A percentile compares a stretch with the other conserved stretches of the same genome.
phyloP scores from a whole-genome alignment of 192 early-diverging fungal genomes.

The Geosiphon pyriformis region DNA sequence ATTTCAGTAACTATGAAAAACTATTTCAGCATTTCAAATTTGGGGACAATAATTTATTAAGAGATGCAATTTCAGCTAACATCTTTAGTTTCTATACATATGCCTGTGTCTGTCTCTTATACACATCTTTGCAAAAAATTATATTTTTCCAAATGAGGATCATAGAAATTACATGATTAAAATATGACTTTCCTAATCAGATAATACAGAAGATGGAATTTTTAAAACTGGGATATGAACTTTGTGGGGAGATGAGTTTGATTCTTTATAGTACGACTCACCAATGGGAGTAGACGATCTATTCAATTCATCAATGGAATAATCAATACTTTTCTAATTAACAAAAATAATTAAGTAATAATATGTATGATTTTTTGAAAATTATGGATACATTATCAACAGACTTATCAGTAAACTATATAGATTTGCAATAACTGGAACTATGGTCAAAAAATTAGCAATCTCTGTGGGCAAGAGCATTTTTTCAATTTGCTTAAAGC shows the following conservation, averaged over 20 bases:
- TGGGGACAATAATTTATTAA: no score
- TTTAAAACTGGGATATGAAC: not conserved
- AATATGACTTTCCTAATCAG: no score
- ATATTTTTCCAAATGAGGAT: no score
- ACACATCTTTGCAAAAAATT: no score
- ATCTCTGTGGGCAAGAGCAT: not conserved
- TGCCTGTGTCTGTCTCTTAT: no score
- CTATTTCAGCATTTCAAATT: no score
- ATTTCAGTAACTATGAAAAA: no score
- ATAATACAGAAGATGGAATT: conserved; percentile 3
- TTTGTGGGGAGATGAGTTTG: not conserved
- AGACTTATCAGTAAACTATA: conserved; percentile 19
- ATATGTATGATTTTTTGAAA: not conserved
- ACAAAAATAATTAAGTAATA: conserved; percentile 5
- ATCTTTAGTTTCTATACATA: no score
- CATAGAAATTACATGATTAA: no score
- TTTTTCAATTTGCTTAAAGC: conserved; percentile 3
- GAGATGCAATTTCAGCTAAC: no score
- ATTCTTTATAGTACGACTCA: not conserved
- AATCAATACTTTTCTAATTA: conserved; percentile 10
- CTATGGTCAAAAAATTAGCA: conserved; percentile 6
- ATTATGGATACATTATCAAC: no score
- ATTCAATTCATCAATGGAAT: conserved; percentile 4
- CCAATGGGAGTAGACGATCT: not conserved
- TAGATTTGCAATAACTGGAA: not conserved